phyloP scores from a whole-genome alignment of 2,329 filamentous ascomycete species.

The Botrytis medusae region DNA sequence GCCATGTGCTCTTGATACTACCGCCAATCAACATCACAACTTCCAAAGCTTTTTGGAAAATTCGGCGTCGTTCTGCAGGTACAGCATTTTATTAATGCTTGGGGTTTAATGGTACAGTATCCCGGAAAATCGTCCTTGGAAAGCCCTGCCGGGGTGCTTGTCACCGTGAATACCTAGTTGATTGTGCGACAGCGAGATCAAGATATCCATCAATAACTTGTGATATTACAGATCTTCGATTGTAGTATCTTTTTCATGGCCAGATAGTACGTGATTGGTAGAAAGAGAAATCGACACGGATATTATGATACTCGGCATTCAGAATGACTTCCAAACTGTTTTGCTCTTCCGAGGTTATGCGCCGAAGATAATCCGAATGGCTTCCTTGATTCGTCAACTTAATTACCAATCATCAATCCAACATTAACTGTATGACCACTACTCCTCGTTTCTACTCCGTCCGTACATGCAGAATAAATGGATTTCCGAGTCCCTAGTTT shows the following conservation, averaged over 20 bases:
- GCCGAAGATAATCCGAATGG: not conserved
- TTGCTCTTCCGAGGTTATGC: not conserved
- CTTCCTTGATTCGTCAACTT: not conserved
- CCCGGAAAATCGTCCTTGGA: not conserved
- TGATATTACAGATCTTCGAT: not conserved
- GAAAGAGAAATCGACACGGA: not conserved
- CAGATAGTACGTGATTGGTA: not conserved
- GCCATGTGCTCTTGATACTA: not conserved
- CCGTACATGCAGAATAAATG: not conserved
- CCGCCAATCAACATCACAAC: not conserved
- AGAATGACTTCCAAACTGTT: not conserved
- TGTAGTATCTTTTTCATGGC: not conserved
- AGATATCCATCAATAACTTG: not conserved
- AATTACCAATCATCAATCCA: not conserved
- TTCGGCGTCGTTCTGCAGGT: conserved; percentile 15
- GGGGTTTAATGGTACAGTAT: not conserved
- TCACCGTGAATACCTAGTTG: not conserved
- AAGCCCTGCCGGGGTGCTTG: not conserved
- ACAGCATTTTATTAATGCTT: not conserved
- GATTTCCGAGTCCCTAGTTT: not conserved
- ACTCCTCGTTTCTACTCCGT: not conserved
- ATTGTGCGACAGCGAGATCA: not conserved
- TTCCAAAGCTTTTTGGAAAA: not conserved
- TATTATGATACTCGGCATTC: not conserved
- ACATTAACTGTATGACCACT: not conserved